Percentiles rank a stretch among this genome's conserved stretches.
These are phyloP conservation scores for Artemisia princeps DNA, from an alignment of 140 eudicot genomes.

Conservation along the genomic window DNA sequence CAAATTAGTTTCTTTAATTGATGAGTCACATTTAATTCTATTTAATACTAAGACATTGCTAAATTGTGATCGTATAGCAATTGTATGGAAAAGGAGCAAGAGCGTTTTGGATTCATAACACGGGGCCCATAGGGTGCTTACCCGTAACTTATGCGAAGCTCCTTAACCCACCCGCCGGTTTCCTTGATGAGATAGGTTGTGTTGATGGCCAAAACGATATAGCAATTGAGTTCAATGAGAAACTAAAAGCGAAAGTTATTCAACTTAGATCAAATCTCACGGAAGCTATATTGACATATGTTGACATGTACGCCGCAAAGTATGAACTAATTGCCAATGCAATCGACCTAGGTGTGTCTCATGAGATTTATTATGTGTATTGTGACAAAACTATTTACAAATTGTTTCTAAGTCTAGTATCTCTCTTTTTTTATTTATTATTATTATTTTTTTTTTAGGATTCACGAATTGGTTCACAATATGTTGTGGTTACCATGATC, in stretches of 20 bases:
- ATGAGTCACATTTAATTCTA: not conserved
- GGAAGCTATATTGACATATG: conserved; percentile 44
- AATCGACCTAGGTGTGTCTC: conserved; percentile 42
- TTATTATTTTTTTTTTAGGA: conserved; percentile 29
- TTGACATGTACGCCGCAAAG: conserved; percentile 59
- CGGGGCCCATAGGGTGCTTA: conserved; percentile 75
- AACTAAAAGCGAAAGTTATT: conserved; percentile 41
- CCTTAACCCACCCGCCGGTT: conserved; percentile 36
- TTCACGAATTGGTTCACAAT: conserved; percentile 45
- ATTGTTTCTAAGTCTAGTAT: not conserved
- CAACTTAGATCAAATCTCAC: conserved; percentile 36
- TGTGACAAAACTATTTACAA: not conserved
- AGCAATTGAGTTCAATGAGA: conserved; percentile 52
- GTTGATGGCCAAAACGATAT: conserved; percentile 33
- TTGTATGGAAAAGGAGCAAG: conserved; percentile 60
- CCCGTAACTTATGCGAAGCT: conserved; percentile 37
- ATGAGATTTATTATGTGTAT: not conserved
- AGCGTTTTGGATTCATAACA: conserved; percentile 72
- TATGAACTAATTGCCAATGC: conserved; percentile 45
- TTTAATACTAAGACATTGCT: not conserved
- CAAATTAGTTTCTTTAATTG: not conserved
- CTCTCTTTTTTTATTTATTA: not conserved
- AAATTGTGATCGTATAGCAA: conserved; percentile 34
- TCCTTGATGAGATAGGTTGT: conserved; percentile 52
- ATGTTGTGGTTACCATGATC: conserved; percentile 69